Evolutionary conservation across 257 asterid genomes (phyloP).

Genomic region (Ophiorrhiza pumila): DNA sequence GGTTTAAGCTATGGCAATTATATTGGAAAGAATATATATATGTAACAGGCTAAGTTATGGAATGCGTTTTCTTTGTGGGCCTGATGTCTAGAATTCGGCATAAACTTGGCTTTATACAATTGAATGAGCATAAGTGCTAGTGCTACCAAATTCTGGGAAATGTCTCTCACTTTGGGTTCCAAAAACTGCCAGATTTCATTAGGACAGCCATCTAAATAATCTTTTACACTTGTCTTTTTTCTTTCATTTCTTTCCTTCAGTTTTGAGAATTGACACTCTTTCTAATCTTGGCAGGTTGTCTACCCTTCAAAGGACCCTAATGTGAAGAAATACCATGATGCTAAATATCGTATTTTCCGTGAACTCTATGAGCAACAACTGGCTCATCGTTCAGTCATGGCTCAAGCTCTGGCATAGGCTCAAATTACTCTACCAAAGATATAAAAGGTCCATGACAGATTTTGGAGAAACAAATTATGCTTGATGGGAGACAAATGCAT

Average conservation of each 20-base stretch:
- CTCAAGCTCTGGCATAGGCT: conserved; percentile 59
- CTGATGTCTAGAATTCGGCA: background rate
- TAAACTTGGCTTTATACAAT: background rate
- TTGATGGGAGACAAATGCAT: background rate
- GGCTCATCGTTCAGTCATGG: conserved; percentile 68
- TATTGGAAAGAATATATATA: background rate
- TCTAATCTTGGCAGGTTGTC: conserved; percentile 48
- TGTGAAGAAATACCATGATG: conserved; percentile 77
- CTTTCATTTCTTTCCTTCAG: background rate
- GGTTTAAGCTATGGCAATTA: background rate
- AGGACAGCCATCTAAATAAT: background rate
- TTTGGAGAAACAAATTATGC: background rate
- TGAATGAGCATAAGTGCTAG: too few species aligned
- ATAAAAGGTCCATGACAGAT: background rate
- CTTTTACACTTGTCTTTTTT: background rate
- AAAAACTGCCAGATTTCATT: background rate
- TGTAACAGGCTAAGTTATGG: background rate
- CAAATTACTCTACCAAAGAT: background rate
- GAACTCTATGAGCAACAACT: conserved; percentile 83
- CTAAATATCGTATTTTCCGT: conserved; percentile 71
- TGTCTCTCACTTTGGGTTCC: background rate
- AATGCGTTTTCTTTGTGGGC: background rate
- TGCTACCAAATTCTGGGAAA: too few species aligned
- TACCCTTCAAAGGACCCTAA: conserved; percentile 69
- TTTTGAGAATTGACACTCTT: background rate